Base-by-base conservation (phyloP, 2,329 filamentous ascomycete genomes). In the Epichloe typhina region DNA sequence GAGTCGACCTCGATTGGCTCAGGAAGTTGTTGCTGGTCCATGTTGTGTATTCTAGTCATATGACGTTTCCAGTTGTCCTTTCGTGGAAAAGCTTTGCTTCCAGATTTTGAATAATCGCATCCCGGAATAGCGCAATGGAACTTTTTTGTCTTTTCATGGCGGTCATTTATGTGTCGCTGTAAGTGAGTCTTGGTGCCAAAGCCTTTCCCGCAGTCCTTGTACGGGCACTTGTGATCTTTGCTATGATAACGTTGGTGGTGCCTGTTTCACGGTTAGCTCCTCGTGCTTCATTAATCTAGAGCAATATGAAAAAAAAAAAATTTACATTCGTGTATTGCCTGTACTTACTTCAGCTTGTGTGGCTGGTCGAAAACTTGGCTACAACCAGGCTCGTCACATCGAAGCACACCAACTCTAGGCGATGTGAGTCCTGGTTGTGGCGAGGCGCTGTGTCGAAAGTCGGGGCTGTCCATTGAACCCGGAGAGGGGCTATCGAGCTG, bases 1-100 rank as follows among this genome's bases (percentile, higher is more conserved):
- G 66, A 63, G 52, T 72, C 71, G 15, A 64, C 63, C 48, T 70
- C 65, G 13, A 72, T 64, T 17, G 71, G 70, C 15, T 71, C 68
- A 1, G 72, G 71, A 5, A 69, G 63, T 21, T 60, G 52, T 45
- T 57, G 56, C 45, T 66, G 62, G 47, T 72, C 70, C 53, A 72
- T 62, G 37, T 70, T 63, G 56, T 82, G 78, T 56, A 79, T 80
- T 61, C 80, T 80, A 37, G 71, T 67, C 76, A 82, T 80, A 59
- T 82, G 78, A 51, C 78, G 66, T 57, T 77, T 74, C 77, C 77
- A 81, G 61, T 82, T 81, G 58, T 81, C 78, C 58, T 81, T 82
- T 49, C 78, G 67, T 1, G 77, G 76, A 55, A 82, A 82, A 0
- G 73, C 75, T 54, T 78, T 80, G 50, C 77, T 75, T 8, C 77